Evolutionary conservation across 2,329 filamentous ascomycete species (phyloP).

Genomic region (Epichloe sibirici): DNA sequence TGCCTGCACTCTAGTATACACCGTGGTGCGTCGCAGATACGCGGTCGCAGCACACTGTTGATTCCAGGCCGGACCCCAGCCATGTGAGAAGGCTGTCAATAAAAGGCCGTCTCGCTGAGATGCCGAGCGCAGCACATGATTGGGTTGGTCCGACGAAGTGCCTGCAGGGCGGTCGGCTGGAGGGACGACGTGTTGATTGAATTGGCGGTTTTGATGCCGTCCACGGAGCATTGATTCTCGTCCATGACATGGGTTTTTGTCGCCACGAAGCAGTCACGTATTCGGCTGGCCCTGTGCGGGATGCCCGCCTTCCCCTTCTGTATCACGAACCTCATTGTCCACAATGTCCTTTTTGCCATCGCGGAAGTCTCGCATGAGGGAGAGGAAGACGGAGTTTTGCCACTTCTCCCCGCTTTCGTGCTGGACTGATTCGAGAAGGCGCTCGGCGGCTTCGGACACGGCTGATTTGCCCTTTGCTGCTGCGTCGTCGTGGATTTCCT

Average conservation of each 20-base stretch:
- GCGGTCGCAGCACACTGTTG: no score
- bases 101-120: slow-evolving; percentile 14
- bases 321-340: slow-evolving; percentile 27
- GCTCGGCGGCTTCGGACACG: slow-evolving; percentile 30
- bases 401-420: slow-evolving; percentile 34
- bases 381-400: slow-evolving; percentile 33
- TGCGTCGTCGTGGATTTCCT: slow-evolving; percentile 5
- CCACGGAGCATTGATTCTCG: background rate
- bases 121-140: slow-evolving; percentile 13
- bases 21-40: no score
- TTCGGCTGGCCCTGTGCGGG: background rate
- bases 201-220: background rate
- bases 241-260: background rate
- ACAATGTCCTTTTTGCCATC: slow-evolving; percentile 33
- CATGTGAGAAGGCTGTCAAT: background rate
- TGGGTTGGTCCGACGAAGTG: background rate
- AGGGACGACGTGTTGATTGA: background rate
- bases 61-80: no score
- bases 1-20: no score
- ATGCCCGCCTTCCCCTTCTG: slow-evolving; percentile 9
- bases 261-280: slow-evolving; percentile 7
- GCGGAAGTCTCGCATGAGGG: slow-evolving; percentile 32
- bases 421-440: slow-evolving; percentile 29
- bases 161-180: background rate
- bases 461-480: slow-evolving; percentile 20